Evolutionary conservation across 2,329 filamentous ascomycete species (phyloP).

Genomic region (Lanzia echinophila): DNA sequence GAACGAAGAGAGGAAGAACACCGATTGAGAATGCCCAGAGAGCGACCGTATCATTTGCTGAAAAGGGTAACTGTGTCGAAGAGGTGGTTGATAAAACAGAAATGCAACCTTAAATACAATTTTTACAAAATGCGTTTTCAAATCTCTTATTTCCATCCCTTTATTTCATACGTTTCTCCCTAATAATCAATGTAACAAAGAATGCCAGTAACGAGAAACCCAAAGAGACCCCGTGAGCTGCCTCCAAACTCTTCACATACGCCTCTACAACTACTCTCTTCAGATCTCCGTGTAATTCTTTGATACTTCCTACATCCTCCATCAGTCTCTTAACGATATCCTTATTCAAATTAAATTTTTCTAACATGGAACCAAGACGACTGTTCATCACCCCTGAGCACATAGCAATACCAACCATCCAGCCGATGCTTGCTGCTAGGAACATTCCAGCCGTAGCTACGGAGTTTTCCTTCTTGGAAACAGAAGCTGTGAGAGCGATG

Average conservation of each 20-base stretch:
- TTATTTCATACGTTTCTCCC: too few relatives aligned
- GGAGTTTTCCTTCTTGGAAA: slow-evolving; percentile 40
- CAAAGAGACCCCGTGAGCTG: slow-evolving; percentile 18
- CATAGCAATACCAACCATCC: slow-evolving; percentile 19
- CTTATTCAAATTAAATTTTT: slow-evolving; percentile 9
- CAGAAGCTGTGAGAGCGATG: slow-evolving; percentile 41
- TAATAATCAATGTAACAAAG: too few relatives aligned
- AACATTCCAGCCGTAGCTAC: slow-evolving; percentile 44
- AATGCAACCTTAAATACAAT: too few relatives aligned
- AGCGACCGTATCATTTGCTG: too few relatives aligned
- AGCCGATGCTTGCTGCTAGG: slow-evolving; percentile 28
- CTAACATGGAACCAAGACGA: not conserved
- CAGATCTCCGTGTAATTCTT: slow-evolving; percentile 10
- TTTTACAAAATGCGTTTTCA: too few relatives aligned
- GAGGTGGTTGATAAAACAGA: too few relatives aligned
- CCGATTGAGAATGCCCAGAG: too few relatives aligned
- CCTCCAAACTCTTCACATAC: slow-evolving; percentile 23
- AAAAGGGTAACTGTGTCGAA: too few relatives aligned
- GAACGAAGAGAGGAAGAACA: too few relatives aligned
- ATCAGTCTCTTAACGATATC: slow-evolving; percentile 14
- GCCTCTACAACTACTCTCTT: slow-evolving; percentile 16
- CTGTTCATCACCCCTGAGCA: slow-evolving; percentile 8
- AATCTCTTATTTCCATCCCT: too few relatives aligned
- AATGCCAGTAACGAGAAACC: too few relatives aligned
- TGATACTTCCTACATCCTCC: slow-evolving; percentile 16